Evolutionary conservation across 768 basidiomycete species (phyloP).

Genomic region (Saitozyma podzolica): DNA sequence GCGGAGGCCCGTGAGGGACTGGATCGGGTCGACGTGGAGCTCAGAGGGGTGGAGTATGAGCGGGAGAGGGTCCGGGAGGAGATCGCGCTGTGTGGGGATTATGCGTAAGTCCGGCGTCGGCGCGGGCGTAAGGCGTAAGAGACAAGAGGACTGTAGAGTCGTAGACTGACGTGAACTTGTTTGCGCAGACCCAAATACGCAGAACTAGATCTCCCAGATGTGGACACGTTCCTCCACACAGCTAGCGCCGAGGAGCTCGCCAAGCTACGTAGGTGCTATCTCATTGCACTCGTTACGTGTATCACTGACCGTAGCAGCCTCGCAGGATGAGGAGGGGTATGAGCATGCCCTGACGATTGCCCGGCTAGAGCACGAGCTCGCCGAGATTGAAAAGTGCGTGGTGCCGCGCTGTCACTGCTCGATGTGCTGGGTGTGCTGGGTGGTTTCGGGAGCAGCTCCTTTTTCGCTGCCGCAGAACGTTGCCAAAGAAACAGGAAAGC

Average conservation of each 20-base stretch:
- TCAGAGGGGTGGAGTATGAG: conserved; percentile 38
- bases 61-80: conserved; percentile 36
- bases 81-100: conserved; percentile 40
- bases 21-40: conserved; percentile 31
- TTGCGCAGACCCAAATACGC: conserved; percentile 33
- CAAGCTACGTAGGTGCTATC: conserved; percentile 28
- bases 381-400: conserved; percentile 31
- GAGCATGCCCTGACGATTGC: conserved; percentile 34
- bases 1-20: conserved; percentile 29
- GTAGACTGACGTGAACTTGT: conserved; percentile 1
- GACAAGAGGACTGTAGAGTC: not conserved
- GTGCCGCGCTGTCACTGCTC: no score
- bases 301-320: conserved; percentile 16
- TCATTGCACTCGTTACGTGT: not conserved
- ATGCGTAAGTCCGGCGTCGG: conserved; percentile 28
- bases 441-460: not conserved
- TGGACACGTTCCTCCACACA: conserved; percentile 14
- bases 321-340: conserved; percentile 25
- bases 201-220: conserved; percentile 24
- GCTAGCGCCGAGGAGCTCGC: conserved; percentile 10
- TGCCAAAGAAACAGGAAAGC: no score
- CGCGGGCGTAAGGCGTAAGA: not conserved
- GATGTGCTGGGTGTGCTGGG: not conserved
- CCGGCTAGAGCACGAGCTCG: conserved; percentile 33
- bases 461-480: no score